Evolutionary conservation across 1,284 basidiomycete genomes (phyloP).

Genomic region (Chiua sp.): DNA sequence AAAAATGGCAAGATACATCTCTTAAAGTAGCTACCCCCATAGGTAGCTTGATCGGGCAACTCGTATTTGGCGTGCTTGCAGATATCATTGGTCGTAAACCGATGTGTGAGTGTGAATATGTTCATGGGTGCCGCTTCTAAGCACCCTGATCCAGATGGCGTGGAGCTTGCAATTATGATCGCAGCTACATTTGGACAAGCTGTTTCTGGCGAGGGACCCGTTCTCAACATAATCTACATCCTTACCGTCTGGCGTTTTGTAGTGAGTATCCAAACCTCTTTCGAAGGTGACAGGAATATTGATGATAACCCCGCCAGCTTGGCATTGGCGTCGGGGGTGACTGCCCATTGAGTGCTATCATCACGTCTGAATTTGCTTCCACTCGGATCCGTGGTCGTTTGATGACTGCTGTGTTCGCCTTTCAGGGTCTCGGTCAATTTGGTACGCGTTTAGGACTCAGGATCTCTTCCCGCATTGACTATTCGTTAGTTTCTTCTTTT

Average conservation of each 20-base stretch:
- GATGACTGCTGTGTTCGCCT: conserved; percentile 58
- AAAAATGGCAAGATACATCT: conserved; percentile 66
- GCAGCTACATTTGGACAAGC: conserved; percentile 51
- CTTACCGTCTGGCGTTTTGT: conserved; percentile 60
- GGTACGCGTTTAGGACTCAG: conserved; percentile 37
- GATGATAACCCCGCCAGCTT: conserved; percentile 35
- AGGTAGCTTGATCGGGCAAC: conserved; percentile 63
- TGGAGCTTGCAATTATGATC: conserved; percentile 59
- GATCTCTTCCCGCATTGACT: conserved; percentile 10
- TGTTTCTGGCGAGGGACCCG: conserved; percentile 52
- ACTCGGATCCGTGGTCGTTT: conserved; percentile 57
- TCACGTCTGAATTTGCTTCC: conserved; percentile 64
- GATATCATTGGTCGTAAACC: conserved; percentile 57
- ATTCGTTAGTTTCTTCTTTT: conserved; percentile 48
- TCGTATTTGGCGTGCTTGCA: conserved; percentile 59
- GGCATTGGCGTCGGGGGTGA: conserved; percentile 63
- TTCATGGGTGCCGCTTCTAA: background rate
- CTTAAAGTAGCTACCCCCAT: conserved; percentile 75
- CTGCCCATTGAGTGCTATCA: conserved; percentile 52
- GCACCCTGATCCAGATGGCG: conserved; percentile 49
- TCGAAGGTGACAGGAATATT: background rate
- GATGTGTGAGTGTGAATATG: conserved; percentile 16
- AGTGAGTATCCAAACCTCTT: conserved; percentile 28
- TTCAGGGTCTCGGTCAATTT: conserved; percentile 58
- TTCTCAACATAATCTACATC: conserved; percentile 58